phyloP scores from a whole-genome alignment of 306 rosid species.

The Calophaca sinica region DNA sequence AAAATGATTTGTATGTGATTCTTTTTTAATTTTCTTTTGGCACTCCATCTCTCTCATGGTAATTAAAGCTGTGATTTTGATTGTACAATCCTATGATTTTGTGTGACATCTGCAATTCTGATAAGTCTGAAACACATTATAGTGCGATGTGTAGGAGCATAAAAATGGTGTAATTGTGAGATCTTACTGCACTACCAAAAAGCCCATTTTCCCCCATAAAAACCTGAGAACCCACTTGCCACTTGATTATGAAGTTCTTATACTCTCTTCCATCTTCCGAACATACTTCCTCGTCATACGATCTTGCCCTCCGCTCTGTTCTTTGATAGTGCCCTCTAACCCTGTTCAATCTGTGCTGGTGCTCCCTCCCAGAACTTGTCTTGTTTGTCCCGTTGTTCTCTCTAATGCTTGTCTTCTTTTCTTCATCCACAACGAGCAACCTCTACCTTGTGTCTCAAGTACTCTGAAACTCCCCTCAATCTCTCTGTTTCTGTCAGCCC shows the following conservation, averaged over 20 bases:
- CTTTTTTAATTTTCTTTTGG: constrained; percentile 4
- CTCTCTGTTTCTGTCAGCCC: neutral
- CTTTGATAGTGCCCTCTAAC: neutral
- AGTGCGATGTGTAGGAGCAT: neutral
- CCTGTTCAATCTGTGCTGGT: neutral
- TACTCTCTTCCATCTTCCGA: neutral
- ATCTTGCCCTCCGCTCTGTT: neutral
- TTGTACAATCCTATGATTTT: neutral
- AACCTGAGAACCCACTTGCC: neutral
- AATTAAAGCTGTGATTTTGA: neutral
- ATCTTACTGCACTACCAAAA: neutral
- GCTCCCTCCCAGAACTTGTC: neutral
- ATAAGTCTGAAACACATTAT: neutral
- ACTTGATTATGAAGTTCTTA: neutral
- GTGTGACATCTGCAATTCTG: neutral
- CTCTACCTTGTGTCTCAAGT: neutral
- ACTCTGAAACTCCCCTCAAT: neutral
- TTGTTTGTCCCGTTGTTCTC: neutral
- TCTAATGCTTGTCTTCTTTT: neutral
- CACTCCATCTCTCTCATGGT: neutral
- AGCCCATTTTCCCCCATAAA: neutral
- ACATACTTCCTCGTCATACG: neutral
- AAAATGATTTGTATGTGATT: neutral
- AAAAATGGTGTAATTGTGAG: too few species aligned
- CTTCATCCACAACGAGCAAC: neutral